Evolutionary conservation across 352 stramenopile species (phyloP).

Genomic region (Globisporangium spinosum): DNA sequence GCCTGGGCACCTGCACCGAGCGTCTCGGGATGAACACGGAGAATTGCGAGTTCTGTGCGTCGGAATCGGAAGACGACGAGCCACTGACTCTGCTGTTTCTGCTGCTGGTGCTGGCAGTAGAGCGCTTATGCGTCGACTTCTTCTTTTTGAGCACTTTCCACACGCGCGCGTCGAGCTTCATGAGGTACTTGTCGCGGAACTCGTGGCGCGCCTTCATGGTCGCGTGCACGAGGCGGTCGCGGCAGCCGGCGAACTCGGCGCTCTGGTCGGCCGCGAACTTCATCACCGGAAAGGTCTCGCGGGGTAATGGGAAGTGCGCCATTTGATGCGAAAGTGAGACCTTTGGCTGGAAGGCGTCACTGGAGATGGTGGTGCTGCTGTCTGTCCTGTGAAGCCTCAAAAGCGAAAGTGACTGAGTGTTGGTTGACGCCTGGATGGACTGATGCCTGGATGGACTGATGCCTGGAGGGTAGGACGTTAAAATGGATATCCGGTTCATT

Average conservation of each 20-base stretch:
- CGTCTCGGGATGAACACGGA: constrained; percentile 20
- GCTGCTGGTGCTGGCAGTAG: background rate
- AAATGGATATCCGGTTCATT: background rate
- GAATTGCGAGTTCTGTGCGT: too few relatives aligned
- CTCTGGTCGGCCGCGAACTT: constrained; percentile 28
- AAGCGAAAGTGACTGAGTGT: background rate
- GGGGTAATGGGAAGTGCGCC: constrained; percentile 22
- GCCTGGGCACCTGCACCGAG: constrained; percentile 1
- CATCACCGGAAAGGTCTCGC: constrained; percentile 24
- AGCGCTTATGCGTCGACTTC: background rate
- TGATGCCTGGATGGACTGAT: background rate
- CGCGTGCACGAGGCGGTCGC: constrained; percentile 26
- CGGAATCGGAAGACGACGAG: background rate
- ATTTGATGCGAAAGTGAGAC: background rate
- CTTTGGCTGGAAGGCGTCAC: background rate
- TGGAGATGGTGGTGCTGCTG: background rate
- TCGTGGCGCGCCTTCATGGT: constrained; percentile 24
- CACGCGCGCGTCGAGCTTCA: constrained; percentile 19
- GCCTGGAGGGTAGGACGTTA: background rate
- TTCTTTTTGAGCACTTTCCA: constrained; percentile 31
- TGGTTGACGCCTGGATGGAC: background rate
- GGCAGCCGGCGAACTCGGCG: constrained; percentile 21
- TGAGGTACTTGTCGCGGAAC: constrained; percentile 22
- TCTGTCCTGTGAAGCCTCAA: background rate
- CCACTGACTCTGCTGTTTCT: background rate